Percentiles rank a stretch among this genome's conserved stretches.
phyloP scores from a whole-genome alignment of 345 rosid species.

The Anastatica hierochuntica region DNA sequence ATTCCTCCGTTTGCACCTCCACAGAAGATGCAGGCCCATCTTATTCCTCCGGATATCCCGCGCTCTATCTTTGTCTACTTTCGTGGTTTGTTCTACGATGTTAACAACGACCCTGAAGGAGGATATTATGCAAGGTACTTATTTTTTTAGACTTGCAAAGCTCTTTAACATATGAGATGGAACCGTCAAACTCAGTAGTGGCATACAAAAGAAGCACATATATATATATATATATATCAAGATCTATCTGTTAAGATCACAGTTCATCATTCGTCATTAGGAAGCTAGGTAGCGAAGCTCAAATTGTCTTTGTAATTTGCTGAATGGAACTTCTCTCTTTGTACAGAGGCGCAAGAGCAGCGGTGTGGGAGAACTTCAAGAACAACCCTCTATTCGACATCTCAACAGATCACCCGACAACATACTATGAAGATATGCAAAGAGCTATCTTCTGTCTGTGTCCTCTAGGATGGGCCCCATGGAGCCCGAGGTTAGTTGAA shows the following conservation, averaged over 20 bases:
- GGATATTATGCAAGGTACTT: conserved; percentile 91
- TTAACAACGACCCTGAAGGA: conserved; percentile 94
- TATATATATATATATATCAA: neutral
- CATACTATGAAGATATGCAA: conserved; percentile 97
- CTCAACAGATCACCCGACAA: conserved; percentile 89
- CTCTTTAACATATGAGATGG: too few species aligned
- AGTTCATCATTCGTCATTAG: neutral
- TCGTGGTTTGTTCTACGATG: conserved; percentile 87
- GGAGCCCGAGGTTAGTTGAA: conserved; percentile 97
- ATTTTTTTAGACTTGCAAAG: too few species aligned
- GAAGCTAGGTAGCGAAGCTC: neutral
- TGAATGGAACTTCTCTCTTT: conserved; percentile 1
- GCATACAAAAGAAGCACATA: neutral
- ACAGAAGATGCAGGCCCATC: conserved; percentile 83
- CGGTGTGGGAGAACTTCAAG: conserved; percentile 97
- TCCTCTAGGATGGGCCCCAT: conserved; percentile 97
- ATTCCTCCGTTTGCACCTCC: conserved; percentile 98
- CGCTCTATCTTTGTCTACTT: conserved; percentile 94
- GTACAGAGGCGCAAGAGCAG: conserved; percentile 92
- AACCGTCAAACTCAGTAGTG: neutral
- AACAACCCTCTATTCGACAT: conserved; percentile 89
- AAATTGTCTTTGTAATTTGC: neutral
- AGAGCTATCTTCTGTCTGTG: conserved; percentile 87
- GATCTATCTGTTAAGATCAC: neutral
- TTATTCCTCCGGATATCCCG: conserved; percentile 60